Evolutionary conservation across 345 rosid species (phyloP).

Genomic region (Capsella bursapastoris): DNA sequence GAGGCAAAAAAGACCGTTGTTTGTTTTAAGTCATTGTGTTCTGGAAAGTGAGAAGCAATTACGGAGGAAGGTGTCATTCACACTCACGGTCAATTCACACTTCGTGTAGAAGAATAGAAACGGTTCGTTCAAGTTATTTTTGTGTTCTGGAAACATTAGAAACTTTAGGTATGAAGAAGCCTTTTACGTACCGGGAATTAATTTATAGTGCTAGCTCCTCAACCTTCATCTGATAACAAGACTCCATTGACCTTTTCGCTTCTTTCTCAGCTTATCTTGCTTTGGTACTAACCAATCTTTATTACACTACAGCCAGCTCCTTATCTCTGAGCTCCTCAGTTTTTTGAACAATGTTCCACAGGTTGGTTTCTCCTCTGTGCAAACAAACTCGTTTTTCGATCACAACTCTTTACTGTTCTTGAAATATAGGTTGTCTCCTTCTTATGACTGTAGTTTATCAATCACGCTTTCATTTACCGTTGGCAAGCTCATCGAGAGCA

Average conservation of each 20-base stretch:
- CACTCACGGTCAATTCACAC: not conserved
- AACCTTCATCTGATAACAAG: not conserved
- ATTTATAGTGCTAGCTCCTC: not conserved
- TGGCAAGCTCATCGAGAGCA: constrained; percentile 14
- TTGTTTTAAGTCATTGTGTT: not conserved
- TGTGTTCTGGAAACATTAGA: not conserved
- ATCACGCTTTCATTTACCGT: constrained; percentile 21
- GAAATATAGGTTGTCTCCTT: not conserved
- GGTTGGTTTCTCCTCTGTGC: constrained; percentile 75
- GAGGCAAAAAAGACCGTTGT: not conserved
- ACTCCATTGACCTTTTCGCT: not conserved
- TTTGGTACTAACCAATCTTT: constrained; percentile 12
- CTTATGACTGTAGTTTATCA: not conserved
- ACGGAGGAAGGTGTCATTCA: not conserved
- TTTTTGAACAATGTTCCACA: constrained; percentile 56
- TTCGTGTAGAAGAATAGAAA: not conserved
- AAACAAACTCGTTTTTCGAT: constrained; percentile 47
- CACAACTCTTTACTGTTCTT: constrained; percentile 32
- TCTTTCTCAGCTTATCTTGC: not conserved
- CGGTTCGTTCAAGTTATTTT: not conserved
- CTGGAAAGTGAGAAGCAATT: not conserved
- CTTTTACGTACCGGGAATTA: not conserved
- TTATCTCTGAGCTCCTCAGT: constrained; percentile 26
- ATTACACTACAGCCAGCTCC: constrained; percentile 20
- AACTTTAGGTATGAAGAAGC: not conserved